These are phyloP conservation scores for Colletotrichum falcatum DNA, from an alignment of 2,329 filamentous ascomycete genomes.

Conservation along the genomic window DNA sequence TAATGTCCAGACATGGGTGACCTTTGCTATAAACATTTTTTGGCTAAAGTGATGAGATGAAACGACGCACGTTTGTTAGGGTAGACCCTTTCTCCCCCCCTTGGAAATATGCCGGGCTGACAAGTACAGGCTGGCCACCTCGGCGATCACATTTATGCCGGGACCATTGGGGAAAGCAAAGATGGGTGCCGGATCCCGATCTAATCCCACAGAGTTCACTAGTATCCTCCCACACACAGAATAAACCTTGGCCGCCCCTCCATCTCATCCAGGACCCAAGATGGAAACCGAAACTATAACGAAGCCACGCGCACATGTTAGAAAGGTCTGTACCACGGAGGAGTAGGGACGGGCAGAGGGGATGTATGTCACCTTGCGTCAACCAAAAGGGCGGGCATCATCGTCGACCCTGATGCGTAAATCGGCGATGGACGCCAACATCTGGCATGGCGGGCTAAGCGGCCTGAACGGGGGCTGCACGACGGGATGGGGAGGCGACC, in stretches of 20 bases:
- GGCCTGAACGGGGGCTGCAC: neutral
- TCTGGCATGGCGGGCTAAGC: slow-evolving; percentile 3
- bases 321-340: neutral
- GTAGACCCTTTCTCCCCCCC: slow-evolving; percentile 15
- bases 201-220: neutral
- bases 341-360: neutral
- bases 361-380: slow-evolving; percentile 17
- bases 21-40: slow-evolving; percentile 21
- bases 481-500: neutral
- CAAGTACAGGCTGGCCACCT: slow-evolving; percentile 17
- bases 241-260: slow-evolving; percentile 9
- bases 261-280: slow-evolving; percentile 12
- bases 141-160: slow-evolving; percentile 15
- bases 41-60: slow-evolving; percentile 36
- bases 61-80: slow-evolving; percentile 30
- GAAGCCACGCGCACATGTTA: slow-evolving; percentile 16
- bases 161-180: neutral
- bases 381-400: neutral
- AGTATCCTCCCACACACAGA: neutral
- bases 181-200: neutral
- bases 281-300: slow-evolving; percentile 29
- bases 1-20: slow-evolving; percentile 7
- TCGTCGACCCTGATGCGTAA: neutral
- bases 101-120: slow-evolving; percentile 15
- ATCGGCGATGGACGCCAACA: slow-evolving; percentile 7